Evolutionary conservation across 1,284 basidiomycete genomes (phyloP), one percentile per base, ranked within the genome.

Genomic region (Austroboletus rostrupii): DNA sequence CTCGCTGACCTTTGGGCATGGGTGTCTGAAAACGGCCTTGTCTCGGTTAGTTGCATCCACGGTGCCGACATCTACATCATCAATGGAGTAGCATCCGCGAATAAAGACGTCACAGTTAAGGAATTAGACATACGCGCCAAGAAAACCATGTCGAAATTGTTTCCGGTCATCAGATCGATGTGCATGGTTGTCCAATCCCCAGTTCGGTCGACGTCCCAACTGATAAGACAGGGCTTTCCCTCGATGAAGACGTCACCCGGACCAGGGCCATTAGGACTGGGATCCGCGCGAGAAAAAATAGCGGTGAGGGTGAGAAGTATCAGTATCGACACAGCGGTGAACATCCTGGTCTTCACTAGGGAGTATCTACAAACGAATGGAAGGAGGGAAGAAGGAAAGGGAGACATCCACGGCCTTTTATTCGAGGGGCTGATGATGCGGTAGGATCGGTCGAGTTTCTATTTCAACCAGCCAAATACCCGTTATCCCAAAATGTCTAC

Each of bases 91-190:
- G 12, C 20, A 14, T 36, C 41, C 21, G 16, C 29, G 5, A 17
- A 33, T 19, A 44, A 36, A 23, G 11, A 4, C 8, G 17, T 17
- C 16, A 9, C n/a, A 37, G 21, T 14, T 17, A 33, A 28, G 6
- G 8, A 17, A 35, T 0, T 8, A 36, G 33, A 74, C 81, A 53
- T 56, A 88, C 87, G 80, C 4, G 79, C 80, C 49, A 91, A 61
- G 58, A 78, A 77, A 45, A 81, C 67, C 89, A 93, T 93, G 43
- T 74, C 57, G 33, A 74, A 66, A 70, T 93, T 92, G 58, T 75
- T 66, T 7, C 90, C 90, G 0, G 85, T 85, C 87, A 90, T 91
- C 57, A 93, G 77, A 66, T 90, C 74, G 50, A 92, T 85, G 50
- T 73, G 69, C 79, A 83, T 87, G 49, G 67, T 65, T 61, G 75